These are phyloP conservation scores for Coniella vitis DNA, from an alignment of 2,329 filamentous ascomycete genomes.

Conservation along the genomic window DNA sequence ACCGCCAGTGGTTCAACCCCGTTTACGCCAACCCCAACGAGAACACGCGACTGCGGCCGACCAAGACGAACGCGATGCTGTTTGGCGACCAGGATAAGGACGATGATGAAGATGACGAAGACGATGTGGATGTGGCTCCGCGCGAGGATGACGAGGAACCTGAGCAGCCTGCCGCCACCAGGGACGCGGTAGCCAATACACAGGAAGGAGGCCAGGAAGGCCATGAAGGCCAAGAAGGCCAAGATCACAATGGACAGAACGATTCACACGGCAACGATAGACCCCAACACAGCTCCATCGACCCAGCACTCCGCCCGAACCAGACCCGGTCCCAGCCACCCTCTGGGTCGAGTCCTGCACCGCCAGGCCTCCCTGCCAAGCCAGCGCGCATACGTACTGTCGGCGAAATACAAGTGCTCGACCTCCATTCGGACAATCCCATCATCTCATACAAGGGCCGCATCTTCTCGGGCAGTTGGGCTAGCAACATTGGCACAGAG, in stretches of 20 bases:
- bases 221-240: conserved; percentile 12
- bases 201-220: conserved; percentile 11
- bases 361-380: not conserved
- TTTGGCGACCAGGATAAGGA: conserved; percentile 18
- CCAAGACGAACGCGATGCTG: conserved; percentile 14
- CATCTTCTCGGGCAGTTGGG: conserved; percentile 76
- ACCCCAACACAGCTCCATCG: conserved; percentile 16
- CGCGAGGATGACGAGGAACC: conserved; percentile 17
- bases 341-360: not conserved
- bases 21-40: conserved; percentile 17
- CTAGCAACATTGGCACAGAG: conserved; percentile 76
- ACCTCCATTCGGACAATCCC: conserved; percentile 69
- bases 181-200: not conserved
- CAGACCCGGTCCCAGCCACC: not conserved
- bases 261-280: conserved; percentile 3
- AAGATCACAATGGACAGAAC: conserved; percentile 9
- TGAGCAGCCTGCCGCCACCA: not conserved
- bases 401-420: conserved; percentile 68
- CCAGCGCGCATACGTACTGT: conserved; percentile 4
- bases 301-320: conserved; percentile 11
- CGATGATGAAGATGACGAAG: conserved; percentile 14
- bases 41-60: conserved; percentile 13
- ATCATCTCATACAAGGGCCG: conserved; percentile 73
- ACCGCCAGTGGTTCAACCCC: conserved; percentile 33
- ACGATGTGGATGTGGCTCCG: conserved; percentile 15